Conservation (phyloP, 2,329 filamentous ascomycete genomes). For the Botryosphaeria agaves region DNA sequence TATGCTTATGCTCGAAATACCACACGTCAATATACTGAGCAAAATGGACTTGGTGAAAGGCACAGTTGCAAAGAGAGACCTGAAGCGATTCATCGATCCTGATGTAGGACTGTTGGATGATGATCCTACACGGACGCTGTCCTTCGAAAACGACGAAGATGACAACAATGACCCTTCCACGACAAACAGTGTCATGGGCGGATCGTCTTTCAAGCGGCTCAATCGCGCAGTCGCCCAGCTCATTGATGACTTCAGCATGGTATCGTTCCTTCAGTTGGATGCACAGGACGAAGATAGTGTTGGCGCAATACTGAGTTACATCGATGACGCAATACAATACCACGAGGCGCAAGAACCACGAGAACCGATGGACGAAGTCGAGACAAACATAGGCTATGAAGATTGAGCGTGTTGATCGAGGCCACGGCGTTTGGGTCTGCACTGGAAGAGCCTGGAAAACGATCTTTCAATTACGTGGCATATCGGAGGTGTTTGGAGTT, state of each 20-base stretch:
- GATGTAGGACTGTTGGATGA: slow-evolving; percentile 71
- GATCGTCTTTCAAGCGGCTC: slow-evolving; percentile 62
- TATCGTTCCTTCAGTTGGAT: slow-evolving; percentile 83
- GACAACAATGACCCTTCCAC: slow-evolving; percentile 13
- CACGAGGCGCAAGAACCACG: slow-evolving; percentile 85
- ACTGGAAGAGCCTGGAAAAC: background rate
- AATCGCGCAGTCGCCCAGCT: slow-evolving; percentile 79
- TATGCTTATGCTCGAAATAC: slow-evolving; percentile 97
- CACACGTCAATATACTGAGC: slow-evolving; percentile 87
- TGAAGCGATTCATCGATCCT: slow-evolving; percentile 81
- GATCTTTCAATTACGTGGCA: background rate
- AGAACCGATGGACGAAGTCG: slow-evolving; percentile 44
- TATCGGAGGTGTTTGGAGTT: background rate
- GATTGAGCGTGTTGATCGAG: background rate
- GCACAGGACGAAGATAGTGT: slow-evolving; percentile 87
- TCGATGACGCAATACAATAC: slow-evolving; percentile 86
- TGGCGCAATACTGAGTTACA: slow-evolving; percentile 67
- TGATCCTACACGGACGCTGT: slow-evolving; percentile 40
- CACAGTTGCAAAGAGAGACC: slow-evolving; percentile 68
- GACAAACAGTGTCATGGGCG: slow-evolving; percentile 49
- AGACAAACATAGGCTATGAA: slow-evolving; percentile 27
- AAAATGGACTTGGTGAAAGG: slow-evolving; percentile 97
- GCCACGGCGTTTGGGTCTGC: background rate
- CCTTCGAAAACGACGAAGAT: slow-evolving; percentile 13
- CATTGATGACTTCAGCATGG: slow-evolving; percentile 97